Percentiles rank a stretch among this genome's conserved stretches.
Evolutionary conservation across 768 basidiomycete species (phyloP).

Genomic region (Hirschioporus abietinus): DNA sequence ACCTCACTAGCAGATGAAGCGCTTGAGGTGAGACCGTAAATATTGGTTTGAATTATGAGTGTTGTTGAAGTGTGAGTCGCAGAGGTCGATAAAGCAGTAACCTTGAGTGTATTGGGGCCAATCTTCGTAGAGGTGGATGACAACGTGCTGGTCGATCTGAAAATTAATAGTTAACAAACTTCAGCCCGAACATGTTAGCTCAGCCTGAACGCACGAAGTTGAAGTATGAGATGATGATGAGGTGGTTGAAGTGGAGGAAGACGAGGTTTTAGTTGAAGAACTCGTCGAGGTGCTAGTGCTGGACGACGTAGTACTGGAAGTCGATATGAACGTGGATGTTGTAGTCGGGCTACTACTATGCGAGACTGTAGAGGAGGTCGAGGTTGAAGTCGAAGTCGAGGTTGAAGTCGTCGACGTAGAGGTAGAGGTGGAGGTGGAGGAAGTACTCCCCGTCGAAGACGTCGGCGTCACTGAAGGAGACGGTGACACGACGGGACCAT

Average conservation of each 20-base stretch:
- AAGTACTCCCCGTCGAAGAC: neutral
- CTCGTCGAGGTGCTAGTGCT: neutral
- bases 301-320: slow-evolving; percentile 2
- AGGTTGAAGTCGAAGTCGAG: neutral
- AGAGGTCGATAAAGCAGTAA: neutral
- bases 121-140: neutral
- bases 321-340: neutral
- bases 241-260: neutral
- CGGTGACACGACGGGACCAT: neutral
- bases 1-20: neutral
- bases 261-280: neutral
- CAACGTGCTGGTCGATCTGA: neutral
- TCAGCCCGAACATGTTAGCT: neutral
- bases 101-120: neutral
- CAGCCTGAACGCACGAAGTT: neutral
- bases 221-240: neutral
- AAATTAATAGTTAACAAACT: neutral
- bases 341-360: neutral
- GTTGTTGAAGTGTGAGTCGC: slow-evolving; percentile 1
- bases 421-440: neutral
- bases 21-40: neutral
- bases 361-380: neutral
- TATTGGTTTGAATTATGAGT: neutral
- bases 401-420: slow-evolving; percentile 4
- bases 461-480: neutral